phyloP scores from a whole-genome alignment of 2,329 filamentous ascomycete species.

The Cercospora citrullina region DNA sequence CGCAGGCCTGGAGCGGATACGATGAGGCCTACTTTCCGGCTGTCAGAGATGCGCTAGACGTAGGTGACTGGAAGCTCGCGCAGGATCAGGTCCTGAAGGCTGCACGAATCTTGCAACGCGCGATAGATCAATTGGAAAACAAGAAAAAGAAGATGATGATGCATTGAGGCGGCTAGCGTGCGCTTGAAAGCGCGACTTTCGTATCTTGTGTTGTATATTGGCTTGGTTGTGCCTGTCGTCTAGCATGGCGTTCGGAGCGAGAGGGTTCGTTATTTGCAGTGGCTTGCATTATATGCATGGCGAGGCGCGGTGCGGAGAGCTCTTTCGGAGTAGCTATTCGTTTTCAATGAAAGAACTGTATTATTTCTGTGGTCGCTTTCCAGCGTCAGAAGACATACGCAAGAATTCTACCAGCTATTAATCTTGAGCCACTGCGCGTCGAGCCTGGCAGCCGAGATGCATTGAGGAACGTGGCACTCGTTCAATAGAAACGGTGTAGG shows the following conservation, averaged over 20 bases:
- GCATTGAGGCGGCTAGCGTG: background rate
- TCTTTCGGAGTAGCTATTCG: background rate
- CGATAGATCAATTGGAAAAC: constrained; percentile 52
- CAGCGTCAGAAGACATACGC: background rate
- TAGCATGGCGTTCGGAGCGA: constrained; percentile 2
- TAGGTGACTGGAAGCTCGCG: constrained; percentile 67
- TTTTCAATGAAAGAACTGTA: background rate
- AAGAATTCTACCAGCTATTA: background rate
- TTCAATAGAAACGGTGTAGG: too few species aligned
- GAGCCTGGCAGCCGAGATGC: too few species aligned
- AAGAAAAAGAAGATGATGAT: constrained; percentile 8
- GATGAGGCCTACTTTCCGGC: constrained; percentile 73
- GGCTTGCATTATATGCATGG: background rate
- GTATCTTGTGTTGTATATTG: background rate
- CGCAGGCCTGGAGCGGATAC: constrained; percentile 71
- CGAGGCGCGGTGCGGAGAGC: background rate
- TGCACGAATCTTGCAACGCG: constrained; percentile 64
- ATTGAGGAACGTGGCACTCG: too few species aligned
- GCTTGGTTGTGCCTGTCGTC: background rate
- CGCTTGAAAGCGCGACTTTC: background rate
- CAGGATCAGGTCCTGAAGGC: constrained; percentile 70
- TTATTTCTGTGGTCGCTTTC: background rate
- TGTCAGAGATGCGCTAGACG: constrained; percentile 77
- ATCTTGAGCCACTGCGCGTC: too few species aligned
- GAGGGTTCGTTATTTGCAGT: background rate